These are phyloP conservation scores for Venturia aucupariae DNA, from an alignment of 2,329 filamentous ascomycete genomes.

Conservation along the genomic window DNA sequence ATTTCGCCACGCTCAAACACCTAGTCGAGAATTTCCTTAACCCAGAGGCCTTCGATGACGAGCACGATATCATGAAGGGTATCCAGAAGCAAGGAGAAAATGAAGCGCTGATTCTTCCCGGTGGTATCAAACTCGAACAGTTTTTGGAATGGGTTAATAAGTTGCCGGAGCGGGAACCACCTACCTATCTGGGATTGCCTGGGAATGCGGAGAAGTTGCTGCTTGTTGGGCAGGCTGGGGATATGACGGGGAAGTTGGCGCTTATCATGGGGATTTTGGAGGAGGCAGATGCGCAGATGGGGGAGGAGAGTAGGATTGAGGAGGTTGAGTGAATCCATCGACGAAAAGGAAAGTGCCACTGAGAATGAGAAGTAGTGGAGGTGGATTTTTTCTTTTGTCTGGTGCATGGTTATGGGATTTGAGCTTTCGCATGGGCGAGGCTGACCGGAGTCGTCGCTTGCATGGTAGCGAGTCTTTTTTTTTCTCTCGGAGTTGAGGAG, in stretches of 20 bases:
- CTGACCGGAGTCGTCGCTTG: neutral
- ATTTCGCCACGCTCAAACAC: slow-evolving; percentile 63
- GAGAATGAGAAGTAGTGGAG: neutral
- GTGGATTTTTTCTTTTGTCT: neutral
- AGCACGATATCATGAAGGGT: slow-evolving; percentile 76
- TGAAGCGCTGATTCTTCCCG: slow-evolving; percentile 62
- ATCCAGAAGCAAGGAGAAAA: slow-evolving; percentile 46
- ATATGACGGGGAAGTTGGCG: slow-evolving; percentile 74
- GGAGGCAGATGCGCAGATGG: slow-evolving; percentile 8
- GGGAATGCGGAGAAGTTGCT: slow-evolving; percentile 95
- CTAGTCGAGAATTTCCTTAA: slow-evolving; percentile 75
- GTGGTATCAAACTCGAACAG: slow-evolving; percentile 71
- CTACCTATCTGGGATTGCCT: slow-evolving; percentile 86
- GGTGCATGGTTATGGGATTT: neutral
- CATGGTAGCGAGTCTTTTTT: neutral
- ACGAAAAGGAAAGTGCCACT: neutral
- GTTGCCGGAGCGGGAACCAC: slow-evolving; percentile 89
- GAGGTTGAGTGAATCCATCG: neutral
- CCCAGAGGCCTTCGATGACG: slow-evolving; percentile 81
- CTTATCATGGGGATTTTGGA: slow-evolving; percentile 82
- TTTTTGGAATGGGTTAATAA: slow-evolving; percentile 88
- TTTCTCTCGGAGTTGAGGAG: neutral
- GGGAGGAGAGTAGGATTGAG: neutral
- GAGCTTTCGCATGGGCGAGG: neutral
- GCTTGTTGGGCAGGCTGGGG: slow-evolving; percentile 76